phyloP scores from a whole-genome alignment of 106 monocot species.

The Platanthera guangdongensis region DNA sequence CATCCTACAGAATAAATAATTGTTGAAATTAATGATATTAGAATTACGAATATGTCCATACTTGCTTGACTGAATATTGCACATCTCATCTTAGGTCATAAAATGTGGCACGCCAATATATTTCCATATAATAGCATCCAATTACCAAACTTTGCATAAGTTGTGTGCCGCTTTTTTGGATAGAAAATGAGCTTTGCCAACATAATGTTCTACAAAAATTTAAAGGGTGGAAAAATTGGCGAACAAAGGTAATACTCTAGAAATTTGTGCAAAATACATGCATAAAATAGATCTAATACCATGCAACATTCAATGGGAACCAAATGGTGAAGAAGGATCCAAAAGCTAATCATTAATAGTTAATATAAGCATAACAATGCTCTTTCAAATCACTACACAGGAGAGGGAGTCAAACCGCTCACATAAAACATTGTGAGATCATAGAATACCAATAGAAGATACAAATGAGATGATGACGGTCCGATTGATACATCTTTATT shows the following conservation, averaged over 20 bases:
- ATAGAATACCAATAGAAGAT: too few species aligned
- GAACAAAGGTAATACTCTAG: neutral
- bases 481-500: neutral
- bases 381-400: too few species aligned
- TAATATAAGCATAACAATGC: neutral
- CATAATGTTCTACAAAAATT: neutral
- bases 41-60: too few species aligned
- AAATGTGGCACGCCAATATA: neutral
- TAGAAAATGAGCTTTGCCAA: neutral
- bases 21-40: too few species aligned
- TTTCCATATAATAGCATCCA: neutral
- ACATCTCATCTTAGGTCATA: too few species aligned
- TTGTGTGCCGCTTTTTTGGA: neutral
- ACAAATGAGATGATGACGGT: neutral
- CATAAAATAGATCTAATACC: neutral
- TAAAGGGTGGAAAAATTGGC: neutral
- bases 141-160: neutral
- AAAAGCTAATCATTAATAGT: neutral
- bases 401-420: too few species aligned
- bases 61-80: too few species aligned
- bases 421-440: too few species aligned
- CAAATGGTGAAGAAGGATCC: neutral
- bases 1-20: too few species aligned
- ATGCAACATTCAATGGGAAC: neutral
- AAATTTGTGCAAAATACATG: neutral